Evolutionary conservation across 2,329 filamentous ascomycete genomes (phyloP), one percentile per base, ranked within the genome.

Genomic region (Monosporascus sp.): DNA sequence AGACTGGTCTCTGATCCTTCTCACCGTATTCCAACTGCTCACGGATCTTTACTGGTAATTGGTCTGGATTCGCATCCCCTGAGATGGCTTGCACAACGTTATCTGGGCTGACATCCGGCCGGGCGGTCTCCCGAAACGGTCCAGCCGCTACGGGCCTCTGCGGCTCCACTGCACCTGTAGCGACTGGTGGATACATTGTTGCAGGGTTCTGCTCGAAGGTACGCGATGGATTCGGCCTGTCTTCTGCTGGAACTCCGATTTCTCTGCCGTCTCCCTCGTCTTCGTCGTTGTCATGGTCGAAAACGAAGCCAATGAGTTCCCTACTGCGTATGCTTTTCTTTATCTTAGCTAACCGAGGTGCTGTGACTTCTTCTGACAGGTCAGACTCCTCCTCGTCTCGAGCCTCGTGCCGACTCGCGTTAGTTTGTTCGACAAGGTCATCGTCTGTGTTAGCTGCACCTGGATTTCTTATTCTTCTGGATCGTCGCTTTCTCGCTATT

Each of bases 261-360:
- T 38, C 41, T 41, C 22, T 18, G 24, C 24, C 11, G 15, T 37
- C 41, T 35, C 11, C 11, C 11, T 5, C 31, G 14, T 45, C 48
- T 5, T 51, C 49, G 27, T 57, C 53, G 18, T 37, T 47, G 48
- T 63, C 60, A 43, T 67, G 64, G 14, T 64, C 60, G 51, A 63
- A 65, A 35, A 60, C 39, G 22, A 67, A 55, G 9, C 65, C 66
- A 37, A 69, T 68, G 6, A 69, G 52, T 41, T 69, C 66, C 45
- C 57, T 66, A 37, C 64, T 68, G 37, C 64, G 63, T 43, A 68
- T 60, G 48, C 60, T 60, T 50, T 58, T 68, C 38, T 61, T 57
- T 5, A 69, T 50, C 18, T 55, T 58, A 41, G 60, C 65, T 47
- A 69, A 55, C 22, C 65, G 63, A 50, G 66, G 66, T 25, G 63